Base-by-base conservation (phyloP, 352 stramenopile genomes). In the Pythium folliculosum region DNA sequence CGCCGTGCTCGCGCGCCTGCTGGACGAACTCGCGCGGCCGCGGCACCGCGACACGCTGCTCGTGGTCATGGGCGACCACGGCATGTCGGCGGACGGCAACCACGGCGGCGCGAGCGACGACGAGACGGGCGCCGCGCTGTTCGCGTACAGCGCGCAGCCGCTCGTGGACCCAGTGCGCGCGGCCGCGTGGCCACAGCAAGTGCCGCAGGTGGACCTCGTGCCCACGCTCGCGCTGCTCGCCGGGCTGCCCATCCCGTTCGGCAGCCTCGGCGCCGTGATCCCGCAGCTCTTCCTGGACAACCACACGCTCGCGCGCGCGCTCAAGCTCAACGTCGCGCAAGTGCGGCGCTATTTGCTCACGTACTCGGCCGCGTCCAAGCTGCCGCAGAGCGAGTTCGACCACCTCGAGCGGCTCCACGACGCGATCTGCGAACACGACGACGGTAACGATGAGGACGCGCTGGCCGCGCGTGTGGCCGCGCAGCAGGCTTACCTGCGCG, bases 51-150 rank as follows among this genome's bases (percentile, higher is more conserved):
- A 95, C 55, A 88, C 87, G 14, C 70, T 98, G 21, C 77, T 98
- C 23, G 84, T 98, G 13, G 90, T 99, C 17, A 89, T 99, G 58
- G 97, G 97, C 27, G 97, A 99, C 79, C 97, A 99, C 77, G 97
- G 97, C 53, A 99, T 99, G 97, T 99, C 97, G 4, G 89, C 96
- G 45, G 95, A 99, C 71, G 97, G 97, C 30, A 99, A 99, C 76
- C 97, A 99, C 76, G 97, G 97, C n/a, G 97, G 97, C 27, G 97
- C 96, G 38, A 98, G 82, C 25, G 83, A 97, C 44, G 94, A 99
- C 35, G 97, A 99, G 75, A 96, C 93, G 0, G 95, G 95, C 47
- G 96, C 97, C 17, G 97, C 94, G 22, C 77, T 99, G 4, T 98
- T 99, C 71, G 79, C 97, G 1, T 98, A 97, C 64, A 90, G 82